Base-by-base conservation (phyloP, 805 yeast genomes). In the Candida oleophila region DNA sequence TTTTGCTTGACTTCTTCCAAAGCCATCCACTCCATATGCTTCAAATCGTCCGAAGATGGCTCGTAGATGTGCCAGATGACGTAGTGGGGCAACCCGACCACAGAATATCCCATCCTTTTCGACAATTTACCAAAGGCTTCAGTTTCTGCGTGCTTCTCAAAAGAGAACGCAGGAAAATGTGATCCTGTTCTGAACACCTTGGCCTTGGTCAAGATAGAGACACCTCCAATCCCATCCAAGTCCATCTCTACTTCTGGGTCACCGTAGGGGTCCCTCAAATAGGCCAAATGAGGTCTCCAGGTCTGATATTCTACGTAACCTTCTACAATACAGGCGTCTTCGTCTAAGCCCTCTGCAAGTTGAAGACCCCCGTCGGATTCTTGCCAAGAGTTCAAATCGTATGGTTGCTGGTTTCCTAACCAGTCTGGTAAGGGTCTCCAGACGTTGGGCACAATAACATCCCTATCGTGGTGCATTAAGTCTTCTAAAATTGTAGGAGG, bases 251-350 rank as follows among this genome's bases (percentile, higher is more conserved):
- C 92, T 61, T 88, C 92, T 4, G 95, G 92, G 66, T 90, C 95
- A 20, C 98, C 99, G 59, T 87, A 84, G 2, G 97, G 96, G 59
- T 91, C 97, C 55, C 98, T 77, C 63, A 92, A 76, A 61, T 94
- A 92, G 0, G 98, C 98, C 54, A 92, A 74, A 68, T 92, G 98
- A 1, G 97, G 96, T 67, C 99, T 79, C 97, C 98, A 92, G 1
- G 99, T 92, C 38, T 96, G 96, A 65, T 89, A 94, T 69, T 92
- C 99, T 20, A 89, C 95, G 64, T 90, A 90, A 14, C 99, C 99
- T 69, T 92, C 99, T 12, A 92, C 99, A 48, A 92, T 91, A 46
- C 92, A 96, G 1, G 96, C 96, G 68, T 92, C 96, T 65, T 91
- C 98, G 60, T 86, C 92, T 47, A 92, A 73, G 3, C 73, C 64